Evolutionary conservation across 768 basidiomycete genomes (phyloP), one percentile per base, ranked within the genome.

Genomic region (Agaricus blazei): DNA sequence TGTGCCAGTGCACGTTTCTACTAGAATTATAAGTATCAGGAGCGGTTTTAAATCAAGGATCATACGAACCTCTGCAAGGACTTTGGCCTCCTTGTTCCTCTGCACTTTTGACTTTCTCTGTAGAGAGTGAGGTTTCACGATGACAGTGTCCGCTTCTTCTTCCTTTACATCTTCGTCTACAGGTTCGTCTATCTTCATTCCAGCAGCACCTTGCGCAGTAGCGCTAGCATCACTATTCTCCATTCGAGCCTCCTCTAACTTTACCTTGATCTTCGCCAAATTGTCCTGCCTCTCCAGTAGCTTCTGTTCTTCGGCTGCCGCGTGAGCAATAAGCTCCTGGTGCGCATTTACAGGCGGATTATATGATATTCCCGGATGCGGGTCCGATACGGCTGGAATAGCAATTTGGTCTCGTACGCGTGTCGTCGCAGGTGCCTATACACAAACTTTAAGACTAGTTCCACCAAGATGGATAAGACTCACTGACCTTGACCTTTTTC

Each of bases 291-390:
- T 78, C 26, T 71, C 72, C 40, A 83, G 64, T 42, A 78, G 77
- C 46, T 76, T 77, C 62, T 79, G 78, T 68, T 94, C 94, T 12
- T 77, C 67, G 57, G 82, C 78, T 50, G 83, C 78, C 0, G 93
- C 94, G 49, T 79, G 70, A 11, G 78, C 70, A 23, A 98, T 65
- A 4, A 96, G 80, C 48, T 83, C 82, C 48, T 82, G 79, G 61
- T 96, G 90, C 0, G 86, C 83, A 3, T 80, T 75, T 1, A 79
- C 82, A 0, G 84, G 83, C 0, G 94, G 94, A 65, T 97, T 97
- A 66, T 98, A 98, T 15, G 92, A 94, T 3, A 87, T 80, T 19
- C 94, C 94, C 31, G 82, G 83, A 60, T 90, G 90, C 0, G 94
- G 94, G 3, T 83, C 71, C 1, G 73, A 62, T 0, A 93, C 80